Percentiles rank a stretch among this genome's conserved stretches.
Conservation (phyloP, 2,329 filamentous ascomycete species). For the Diaporthe sp. region DNA sequence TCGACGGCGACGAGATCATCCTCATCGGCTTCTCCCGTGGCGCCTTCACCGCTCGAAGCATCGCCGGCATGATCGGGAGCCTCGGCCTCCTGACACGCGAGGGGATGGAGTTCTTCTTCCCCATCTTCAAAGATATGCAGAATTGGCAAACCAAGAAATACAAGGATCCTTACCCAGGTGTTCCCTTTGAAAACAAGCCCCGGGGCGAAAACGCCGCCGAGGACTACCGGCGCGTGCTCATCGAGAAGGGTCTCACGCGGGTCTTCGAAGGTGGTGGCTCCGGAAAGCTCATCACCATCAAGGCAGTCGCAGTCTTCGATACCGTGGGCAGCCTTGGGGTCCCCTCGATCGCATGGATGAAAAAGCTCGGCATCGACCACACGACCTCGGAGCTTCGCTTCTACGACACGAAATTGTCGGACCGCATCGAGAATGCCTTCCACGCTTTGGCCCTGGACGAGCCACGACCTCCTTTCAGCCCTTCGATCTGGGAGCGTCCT, state of each 20-base stretch:
- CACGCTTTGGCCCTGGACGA: constrained; percentile 72
- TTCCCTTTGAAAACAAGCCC: constrained; percentile 64
- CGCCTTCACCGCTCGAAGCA: constrained; percentile 70
- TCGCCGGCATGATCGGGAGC: constrained; percentile 65
- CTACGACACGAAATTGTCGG: constrained; percentile 66
- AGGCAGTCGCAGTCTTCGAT: constrained; percentile 65
- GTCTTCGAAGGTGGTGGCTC: constrained; percentile 53
- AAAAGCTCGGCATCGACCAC: constrained; percentile 60
- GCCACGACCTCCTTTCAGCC: constrained; percentile 65
- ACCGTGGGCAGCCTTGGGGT: constrained; percentile 64
- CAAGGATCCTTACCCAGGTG: constrained; percentile 60
- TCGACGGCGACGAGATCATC: constrained; percentile 68
- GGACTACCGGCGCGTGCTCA: constrained; percentile 59
- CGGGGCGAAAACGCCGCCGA: constrained; percentile 57
- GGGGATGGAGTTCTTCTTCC: constrained; percentile 67
- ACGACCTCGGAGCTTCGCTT: constrained; percentile 63
- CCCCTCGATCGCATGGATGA: constrained; percentile 60
- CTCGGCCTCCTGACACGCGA: constrained; percentile 66
- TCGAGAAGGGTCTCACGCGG: constrained; percentile 57
- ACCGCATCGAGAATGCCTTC: constrained; percentile 69
- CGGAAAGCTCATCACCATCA: constrained; percentile 61
- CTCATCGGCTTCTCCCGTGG: constrained; percentile 71
- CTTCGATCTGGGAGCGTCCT: constrained; percentile 67
- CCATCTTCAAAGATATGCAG: constrained; percentile 70
- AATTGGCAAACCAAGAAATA: constrained; percentile 63